Base-by-base conservation (phyloP, 1,284 basidiomycete species). In the Peniophora sp. region DNA sequence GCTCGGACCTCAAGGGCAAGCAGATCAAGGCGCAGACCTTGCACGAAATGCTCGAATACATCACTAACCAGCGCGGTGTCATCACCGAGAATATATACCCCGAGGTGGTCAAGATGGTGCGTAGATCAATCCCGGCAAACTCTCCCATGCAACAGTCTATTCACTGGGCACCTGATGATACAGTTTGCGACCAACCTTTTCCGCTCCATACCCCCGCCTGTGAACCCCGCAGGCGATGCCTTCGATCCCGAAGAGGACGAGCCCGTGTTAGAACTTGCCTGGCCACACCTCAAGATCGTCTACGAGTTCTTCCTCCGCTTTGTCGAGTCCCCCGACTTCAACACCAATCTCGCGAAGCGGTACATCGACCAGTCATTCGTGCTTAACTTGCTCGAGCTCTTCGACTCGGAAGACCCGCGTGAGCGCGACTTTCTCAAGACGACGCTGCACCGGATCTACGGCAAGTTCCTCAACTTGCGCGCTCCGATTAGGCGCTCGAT, bases 291-390 rank as follows among this genome's bases (percentile, higher is more conserved):
- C 51, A 96, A 99, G 70, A 96, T 99, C 58, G 97, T 99, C 49
- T 99, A 99, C 72, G 97, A 99, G 70, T 98, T 99, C 71, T 99
- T 99, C 83, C 83, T 99, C 35, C 91, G 97, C 51, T 99, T 99
- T 64, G 92, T 99, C 54, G 97, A 99, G 70, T 92, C 87, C 62
- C 89, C 92, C 11, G 97, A 99, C 67, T 98, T 99, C 75, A 98
- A 97, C 77, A 96, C 93, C 59, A 97, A 97, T 67, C 73, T 97
- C 55, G 97, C 97, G 51, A 99, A 98, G 70, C 88, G 92, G 52
- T 97, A 93, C 71, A 95, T 99, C 65, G 97, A 99, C 67, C 97
- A 98, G 64, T 73, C 81, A 45, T 99, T 99, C 68, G 94, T 99
- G 3, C 78, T 99, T 53, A 92, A 93, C 68, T 83, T 99, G 48